Conservation (phyloP, 2,329 filamentous ascomycete species). For the Xylariaceae sp. region DNA sequence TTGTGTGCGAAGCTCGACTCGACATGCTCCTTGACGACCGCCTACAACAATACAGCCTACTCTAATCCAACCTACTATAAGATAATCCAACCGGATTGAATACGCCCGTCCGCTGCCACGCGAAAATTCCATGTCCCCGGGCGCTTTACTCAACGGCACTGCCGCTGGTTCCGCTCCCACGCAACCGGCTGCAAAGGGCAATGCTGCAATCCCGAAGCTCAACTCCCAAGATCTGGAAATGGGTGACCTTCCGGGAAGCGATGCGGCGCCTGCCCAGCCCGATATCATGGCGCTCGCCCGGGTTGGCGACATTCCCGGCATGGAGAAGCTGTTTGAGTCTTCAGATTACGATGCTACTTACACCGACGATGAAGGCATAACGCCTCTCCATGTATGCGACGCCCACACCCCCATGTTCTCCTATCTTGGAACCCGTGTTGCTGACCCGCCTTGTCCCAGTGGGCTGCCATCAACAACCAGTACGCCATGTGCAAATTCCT, state of each 20-base stretch:
- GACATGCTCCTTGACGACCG: constrained; percentile 13
- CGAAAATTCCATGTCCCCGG: constrained; percentile 40
- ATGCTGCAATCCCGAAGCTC: constrained; percentile 51
- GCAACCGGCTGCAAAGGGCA: constrained; percentile 53
- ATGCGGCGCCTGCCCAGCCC: constrained; percentile 48
- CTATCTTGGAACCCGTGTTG: not conserved
- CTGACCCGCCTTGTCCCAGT: constrained; percentile 52
- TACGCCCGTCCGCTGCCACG: not conserved
- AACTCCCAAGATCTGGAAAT: constrained; percentile 54
- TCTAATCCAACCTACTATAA: not conserved
- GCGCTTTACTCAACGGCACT: constrained; percentile 35
- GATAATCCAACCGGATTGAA: not conserved
- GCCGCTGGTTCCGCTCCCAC: constrained; percentile 41
- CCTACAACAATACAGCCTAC: constrained; percentile 3
- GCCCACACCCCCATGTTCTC: not conserved
- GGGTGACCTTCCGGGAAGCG: constrained; percentile 44
- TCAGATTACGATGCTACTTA: constrained; percentile 79
- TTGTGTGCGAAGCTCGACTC: constrained; percentile 1
- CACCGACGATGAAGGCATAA: constrained; percentile 88
- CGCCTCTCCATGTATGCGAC: constrained; percentile 74
- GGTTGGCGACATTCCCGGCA: constrained; percentile 76
- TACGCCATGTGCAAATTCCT: constrained; percentile 96
- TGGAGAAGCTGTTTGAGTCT: constrained; percentile 84
- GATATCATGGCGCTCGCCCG: constrained; percentile 96
- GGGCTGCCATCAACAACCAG: constrained; percentile 98